These are phyloP conservation scores for Daldinia childiae DNA, from an alignment of 495 filamentous ascomycete genomes.

Conservation along the genomic window DNA sequence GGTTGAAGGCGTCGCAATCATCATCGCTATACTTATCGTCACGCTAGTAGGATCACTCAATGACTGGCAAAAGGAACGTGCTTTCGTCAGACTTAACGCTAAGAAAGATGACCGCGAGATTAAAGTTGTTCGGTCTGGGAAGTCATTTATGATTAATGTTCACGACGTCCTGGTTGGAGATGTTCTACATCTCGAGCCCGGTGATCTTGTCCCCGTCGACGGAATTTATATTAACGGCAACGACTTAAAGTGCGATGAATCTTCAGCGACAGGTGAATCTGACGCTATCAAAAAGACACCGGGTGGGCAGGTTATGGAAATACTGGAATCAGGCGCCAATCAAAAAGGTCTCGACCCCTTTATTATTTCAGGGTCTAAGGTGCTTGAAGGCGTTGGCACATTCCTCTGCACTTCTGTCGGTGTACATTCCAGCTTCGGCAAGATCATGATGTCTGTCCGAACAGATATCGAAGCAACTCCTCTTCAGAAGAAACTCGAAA, in stretches of 20 bases:
- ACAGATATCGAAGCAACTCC: conserved; percentile 80
- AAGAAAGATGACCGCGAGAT: conserved; percentile 77
- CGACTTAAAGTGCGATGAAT: conserved; percentile 81
- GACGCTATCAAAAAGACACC: conserved; percentile 70
- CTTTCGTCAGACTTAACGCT: conserved; percentile 74
- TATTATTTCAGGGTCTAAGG: conserved; percentile 82
- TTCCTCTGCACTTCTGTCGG: conserved; percentile 82
- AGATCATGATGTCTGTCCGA: conserved; percentile 85
- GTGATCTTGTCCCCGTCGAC: conserved; percentile 85
- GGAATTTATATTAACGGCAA: conserved; percentile 79
- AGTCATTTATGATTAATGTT: conserved; percentile 78
- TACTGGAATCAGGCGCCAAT: conserved; percentile 67
- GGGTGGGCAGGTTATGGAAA: conserved; percentile 68
- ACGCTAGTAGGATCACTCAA: conserved; percentile 74
- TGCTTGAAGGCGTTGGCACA: conserved; percentile 81
- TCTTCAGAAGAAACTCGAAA: conserved; percentile 78
- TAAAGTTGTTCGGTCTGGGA: conserved; percentile 80
- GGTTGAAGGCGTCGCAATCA: conserved; percentile 80
- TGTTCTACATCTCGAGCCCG: conserved; percentile 84
- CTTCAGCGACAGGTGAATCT: conserved; percentile 79
- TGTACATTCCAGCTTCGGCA: conserved; percentile 76
- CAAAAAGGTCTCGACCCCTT: conserved; percentile 72
- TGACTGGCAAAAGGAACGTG: conserved; percentile 78
- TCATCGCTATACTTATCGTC: conserved; percentile 74
- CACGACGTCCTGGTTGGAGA: conserved; percentile 86